A percentile compares a stretch with the other conserved stretches of the same genome.
These are phyloP conservation scores for Sclerotinia trifoliorum DNA, from an alignment of 2,329 filamentous ascomycete species.

Conservation along the genomic window DNA sequence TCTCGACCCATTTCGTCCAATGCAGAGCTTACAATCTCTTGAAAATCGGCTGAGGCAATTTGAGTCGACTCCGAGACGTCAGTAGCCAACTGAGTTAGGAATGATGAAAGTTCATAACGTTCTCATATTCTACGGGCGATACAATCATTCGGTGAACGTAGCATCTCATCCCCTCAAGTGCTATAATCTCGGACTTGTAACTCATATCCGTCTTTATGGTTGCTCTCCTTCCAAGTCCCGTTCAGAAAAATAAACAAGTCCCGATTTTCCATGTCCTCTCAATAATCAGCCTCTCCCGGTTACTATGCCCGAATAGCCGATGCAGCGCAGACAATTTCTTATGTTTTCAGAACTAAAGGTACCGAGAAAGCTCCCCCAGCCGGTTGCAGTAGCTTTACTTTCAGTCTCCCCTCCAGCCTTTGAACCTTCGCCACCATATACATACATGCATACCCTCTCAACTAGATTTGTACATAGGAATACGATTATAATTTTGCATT, in stretches of 20 bases:
- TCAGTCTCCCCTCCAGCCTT: background rate
- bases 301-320: background rate
- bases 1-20: background rate
- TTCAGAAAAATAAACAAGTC: background rate
- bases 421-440: background rate
- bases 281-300: background rate
- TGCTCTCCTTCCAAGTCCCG: background rate
- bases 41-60: background rate
- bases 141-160: background rate
- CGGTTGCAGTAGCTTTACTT: background rate
- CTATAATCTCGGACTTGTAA: background rate
- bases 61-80: background rate
- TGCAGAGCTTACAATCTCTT: background rate
- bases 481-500: too few species aligned
- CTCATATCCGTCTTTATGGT: background rate
- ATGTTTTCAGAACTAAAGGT: background rate
- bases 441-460: too few species aligned
- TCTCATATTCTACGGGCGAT: background rate
- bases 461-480: too few species aligned
- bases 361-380: background rate
- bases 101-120: background rate
- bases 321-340: background rate
- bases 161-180: background rate
- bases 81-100: background rate
- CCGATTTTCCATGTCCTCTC: background rate